Percentiles rank a stretch among this genome's conserved stretches.
phyloP scores from a whole-genome alignment of 2,329 filamentous ascomycete species.

The Calonectria hawksworthii region DNA sequence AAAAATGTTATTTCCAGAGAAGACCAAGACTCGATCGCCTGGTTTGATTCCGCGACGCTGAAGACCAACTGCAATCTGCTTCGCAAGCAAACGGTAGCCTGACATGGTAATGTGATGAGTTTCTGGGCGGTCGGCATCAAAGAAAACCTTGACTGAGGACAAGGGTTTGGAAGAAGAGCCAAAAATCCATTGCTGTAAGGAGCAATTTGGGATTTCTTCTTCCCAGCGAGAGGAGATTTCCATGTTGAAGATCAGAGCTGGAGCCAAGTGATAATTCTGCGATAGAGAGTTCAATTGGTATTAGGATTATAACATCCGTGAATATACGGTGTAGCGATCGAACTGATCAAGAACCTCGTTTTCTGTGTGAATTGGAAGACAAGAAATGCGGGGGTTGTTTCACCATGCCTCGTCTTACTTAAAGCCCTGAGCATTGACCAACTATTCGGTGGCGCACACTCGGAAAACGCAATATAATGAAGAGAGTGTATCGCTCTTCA shows the following conservation, averaged over 20 bases:
- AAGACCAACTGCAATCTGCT: conserved; percentile 79
- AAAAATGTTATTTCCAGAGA: conserved; percentile 81
- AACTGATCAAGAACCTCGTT: background rate
- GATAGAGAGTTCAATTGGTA: background rate
- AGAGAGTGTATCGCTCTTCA: background rate
- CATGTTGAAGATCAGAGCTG: conserved; percentile 50
- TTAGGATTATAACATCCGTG: background rate
- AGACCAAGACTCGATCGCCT: conserved; percentile 80
- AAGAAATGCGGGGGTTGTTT: background rate
- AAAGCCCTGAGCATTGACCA: background rate
- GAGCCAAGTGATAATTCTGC: background rate
- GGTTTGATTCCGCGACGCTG: conserved; percentile 72
- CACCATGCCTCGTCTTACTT: background rate
- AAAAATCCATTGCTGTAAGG: conserved; percentile 69
- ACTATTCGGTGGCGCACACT: background rate
- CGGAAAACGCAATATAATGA: background rate
- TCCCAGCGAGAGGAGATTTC: conserved; percentile 62
- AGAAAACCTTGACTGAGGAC: conserved; percentile 60
- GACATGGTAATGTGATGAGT: conserved; percentile 74
- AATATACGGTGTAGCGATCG: background rate
- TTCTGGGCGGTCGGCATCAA: conserved; percentile 77
- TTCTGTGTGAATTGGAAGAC: background rate
- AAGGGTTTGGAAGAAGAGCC: conserved; percentile 59
- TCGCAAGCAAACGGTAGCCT: conserved; percentile 77
- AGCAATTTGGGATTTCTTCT: conserved; percentile 60